Evolutionary conservation across 352 stramenopile species (phyloP).

Genomic region (Phytopythium aichiense): DNA sequence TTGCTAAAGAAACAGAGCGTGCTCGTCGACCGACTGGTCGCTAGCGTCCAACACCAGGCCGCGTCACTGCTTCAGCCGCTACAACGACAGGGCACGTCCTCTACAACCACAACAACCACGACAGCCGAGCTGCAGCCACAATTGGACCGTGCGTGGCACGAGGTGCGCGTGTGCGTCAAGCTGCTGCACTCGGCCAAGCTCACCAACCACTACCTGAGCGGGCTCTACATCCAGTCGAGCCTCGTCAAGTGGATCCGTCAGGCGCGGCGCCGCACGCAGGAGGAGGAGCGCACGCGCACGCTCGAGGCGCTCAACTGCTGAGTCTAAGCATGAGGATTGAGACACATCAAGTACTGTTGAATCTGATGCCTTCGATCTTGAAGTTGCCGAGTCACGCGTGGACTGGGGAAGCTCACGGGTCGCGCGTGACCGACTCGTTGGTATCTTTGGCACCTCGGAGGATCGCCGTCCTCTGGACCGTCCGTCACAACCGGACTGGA

Average conservation of each 20-base stretch:
- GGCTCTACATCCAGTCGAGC: conserved; percentile 53
- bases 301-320: conserved; percentile 15
- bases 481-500: neutral
- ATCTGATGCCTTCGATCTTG: neutral
- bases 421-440: neutral
- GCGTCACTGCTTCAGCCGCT: conserved; percentile 11
- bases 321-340: neutral
- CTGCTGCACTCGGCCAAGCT: conserved; percentile 61
- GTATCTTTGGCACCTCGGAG: neutral
- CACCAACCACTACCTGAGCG: conserved; percentile 68
- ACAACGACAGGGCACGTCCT: conserved; percentile 5
- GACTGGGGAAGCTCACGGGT: neutral
- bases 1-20: conserved; percentile 50
- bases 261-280: conserved; percentile 29
- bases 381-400: neutral
- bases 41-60: conserved; percentile 23
- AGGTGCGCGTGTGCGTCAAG: conserved; percentile 58
- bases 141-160: conserved; percentile 40
- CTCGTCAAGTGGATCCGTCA: conserved; percentile 58
- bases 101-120: neutral
- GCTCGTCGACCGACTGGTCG: conserved; percentile 51
- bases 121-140: conserved; percentile 17
- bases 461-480: neutral
- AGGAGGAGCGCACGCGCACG: conserved; percentile 18
- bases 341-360: neutral